These are phyloP conservation scores for Ophiobolus disseminans DNA, from an alignment of 2,329 filamentous ascomycete genomes.

Conservation along the genomic window DNA sequence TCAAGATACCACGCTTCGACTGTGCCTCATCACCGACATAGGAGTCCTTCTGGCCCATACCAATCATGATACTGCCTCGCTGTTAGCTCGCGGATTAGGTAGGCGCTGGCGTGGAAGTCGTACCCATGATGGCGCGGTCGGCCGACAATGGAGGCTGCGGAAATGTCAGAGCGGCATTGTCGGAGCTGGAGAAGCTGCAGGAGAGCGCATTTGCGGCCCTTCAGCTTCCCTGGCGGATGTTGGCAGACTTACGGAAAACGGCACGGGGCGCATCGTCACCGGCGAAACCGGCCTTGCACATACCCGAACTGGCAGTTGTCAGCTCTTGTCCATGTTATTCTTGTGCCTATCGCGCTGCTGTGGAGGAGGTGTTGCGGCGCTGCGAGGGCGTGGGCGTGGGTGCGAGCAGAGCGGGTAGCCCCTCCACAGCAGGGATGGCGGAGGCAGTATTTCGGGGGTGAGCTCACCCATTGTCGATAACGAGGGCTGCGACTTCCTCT, in stretches of 20 bases:
- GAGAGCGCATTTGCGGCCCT: conserved; percentile 17
- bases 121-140: conserved; percentile 99
- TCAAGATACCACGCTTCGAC: conserved; percentile 99
- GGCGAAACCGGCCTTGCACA: conserved; percentile 99
- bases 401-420: conserved; percentile 38
- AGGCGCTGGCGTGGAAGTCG: conserved; percentile 52
- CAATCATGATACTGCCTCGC: conserved; percentile 93
- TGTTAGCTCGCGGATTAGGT: conserved; percentile 48
- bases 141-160: conserved; percentile 94
- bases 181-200: conserved; percentile 3
- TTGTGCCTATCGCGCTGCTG: conserved; percentile 30
- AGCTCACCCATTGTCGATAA: conserved; percentile 99
- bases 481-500: conserved; percentile 99
- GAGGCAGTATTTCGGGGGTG: conserved; percentile 41
- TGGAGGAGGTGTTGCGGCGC: conserved; percentile 28
- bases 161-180: conserved; percentile 37
- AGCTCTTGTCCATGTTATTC: conserved; percentile 41
- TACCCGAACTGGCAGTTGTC: conserved; percentile 82
- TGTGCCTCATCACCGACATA: conserved; percentile 99
- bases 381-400: conserved; percentile 32
- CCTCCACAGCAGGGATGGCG: conserved; percentile 49
- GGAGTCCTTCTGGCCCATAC: conserved; percentile 99
- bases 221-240: conserved; percentile 11
- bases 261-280: conserved; percentile 99
- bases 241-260: conserved; percentile 92